Percentiles rank a stretch among this genome's conserved stretches.
Conservation (phyloP, 176 grass and related monocot species). For the Oryza glumipatula region DNA sequence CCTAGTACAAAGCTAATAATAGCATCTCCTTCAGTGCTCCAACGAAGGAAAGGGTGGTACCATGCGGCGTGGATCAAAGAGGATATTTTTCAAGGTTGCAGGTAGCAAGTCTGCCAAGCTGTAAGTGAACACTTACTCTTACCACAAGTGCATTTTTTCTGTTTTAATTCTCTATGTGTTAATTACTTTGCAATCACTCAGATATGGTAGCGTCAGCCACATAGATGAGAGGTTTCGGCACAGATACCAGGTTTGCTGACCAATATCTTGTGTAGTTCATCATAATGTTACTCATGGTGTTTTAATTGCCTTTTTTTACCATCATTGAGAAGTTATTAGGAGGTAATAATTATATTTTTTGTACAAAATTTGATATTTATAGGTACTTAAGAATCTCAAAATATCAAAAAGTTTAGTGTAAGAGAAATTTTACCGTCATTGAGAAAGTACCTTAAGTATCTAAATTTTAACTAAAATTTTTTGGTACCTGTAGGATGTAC, state of each 20-base stretch:
- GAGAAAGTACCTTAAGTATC: too few relatives aligned
- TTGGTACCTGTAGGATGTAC: too few relatives aligned
- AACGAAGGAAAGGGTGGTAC: conserved; percentile 76
- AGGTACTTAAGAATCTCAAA: too few relatives aligned
- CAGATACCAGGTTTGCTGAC: conserved; percentile 60
- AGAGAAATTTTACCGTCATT: too few relatives aligned
- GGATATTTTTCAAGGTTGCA: conserved; percentile 62
- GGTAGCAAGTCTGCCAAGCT: conserved; percentile 74
- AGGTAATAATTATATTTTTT: too few relatives aligned
- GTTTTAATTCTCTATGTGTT: neutral
- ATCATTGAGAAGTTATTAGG: too few relatives aligned
- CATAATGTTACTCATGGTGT: neutral
- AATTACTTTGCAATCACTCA: conserved; percentile 10
- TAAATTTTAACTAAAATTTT: too few relatives aligned
- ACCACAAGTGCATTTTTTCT: neutral
- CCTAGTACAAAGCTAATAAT: too few relatives aligned
- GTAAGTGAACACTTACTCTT: conserved; percentile 46
- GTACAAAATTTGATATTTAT: too few relatives aligned
- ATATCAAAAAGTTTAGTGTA: too few relatives aligned
- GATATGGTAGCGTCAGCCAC: conserved; percentile 63
- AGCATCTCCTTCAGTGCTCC: conserved; percentile 35
- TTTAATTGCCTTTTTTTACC: neutral
- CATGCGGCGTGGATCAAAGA: conserved; percentile 77
- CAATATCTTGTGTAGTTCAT: neutral
- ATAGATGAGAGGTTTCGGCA: conserved; percentile 80